Conservation (phyloP, 768 basidiomycete species). For the Mycena haematopus region DNA sequence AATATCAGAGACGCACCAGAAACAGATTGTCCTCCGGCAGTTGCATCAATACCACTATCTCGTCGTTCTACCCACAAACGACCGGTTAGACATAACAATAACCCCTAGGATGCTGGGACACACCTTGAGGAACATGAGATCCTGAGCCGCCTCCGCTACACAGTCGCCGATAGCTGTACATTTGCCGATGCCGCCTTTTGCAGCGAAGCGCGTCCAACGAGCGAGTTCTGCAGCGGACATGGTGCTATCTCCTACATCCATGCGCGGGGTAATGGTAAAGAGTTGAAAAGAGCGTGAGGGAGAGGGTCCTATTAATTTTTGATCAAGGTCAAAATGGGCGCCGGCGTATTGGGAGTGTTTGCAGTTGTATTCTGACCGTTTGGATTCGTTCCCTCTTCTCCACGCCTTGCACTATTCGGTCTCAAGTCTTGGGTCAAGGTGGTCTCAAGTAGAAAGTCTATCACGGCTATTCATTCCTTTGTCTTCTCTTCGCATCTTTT, state of each 20-base stretch:
- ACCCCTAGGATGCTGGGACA: conserved; percentile 31
- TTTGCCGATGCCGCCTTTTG: conserved; percentile 84
- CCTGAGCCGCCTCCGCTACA: conserved; percentile 72
- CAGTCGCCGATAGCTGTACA: conserved; percentile 79
- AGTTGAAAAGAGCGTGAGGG: conserved; percentile 24
- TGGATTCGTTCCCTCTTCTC: neutral
- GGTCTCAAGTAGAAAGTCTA: neutral
- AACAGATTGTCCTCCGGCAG: conserved; percentile 60
- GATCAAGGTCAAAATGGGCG: conserved; percentile 1
- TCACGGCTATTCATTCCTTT: too few species aligned
- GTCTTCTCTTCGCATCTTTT: conserved; percentile 1
- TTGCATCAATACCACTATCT: conserved; percentile 80
- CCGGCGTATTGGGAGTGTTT: too few species aligned
- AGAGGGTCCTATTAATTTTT: neutral
- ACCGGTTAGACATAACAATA: conserved; percentile 1
- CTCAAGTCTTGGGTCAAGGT: neutral
- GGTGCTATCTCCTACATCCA: conserved; percentile 25
- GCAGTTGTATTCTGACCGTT: neutral
- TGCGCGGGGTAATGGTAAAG: conserved; percentile 17
- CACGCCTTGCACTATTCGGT: neutral
- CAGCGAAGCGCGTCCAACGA: conserved; percentile 84
- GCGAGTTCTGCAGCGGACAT: conserved; percentile 28
- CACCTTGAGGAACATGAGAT: conserved; percentile 89
- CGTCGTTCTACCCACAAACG: conserved; percentile 63
- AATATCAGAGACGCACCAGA: conserved; percentile 56